A percentile compares a stretch with the other conserved stretches of the same genome.
phyloP scores from a whole-genome alignment of 495 filamentous ascomycete genomes.

The Schizothecium vesticola region DNA sequence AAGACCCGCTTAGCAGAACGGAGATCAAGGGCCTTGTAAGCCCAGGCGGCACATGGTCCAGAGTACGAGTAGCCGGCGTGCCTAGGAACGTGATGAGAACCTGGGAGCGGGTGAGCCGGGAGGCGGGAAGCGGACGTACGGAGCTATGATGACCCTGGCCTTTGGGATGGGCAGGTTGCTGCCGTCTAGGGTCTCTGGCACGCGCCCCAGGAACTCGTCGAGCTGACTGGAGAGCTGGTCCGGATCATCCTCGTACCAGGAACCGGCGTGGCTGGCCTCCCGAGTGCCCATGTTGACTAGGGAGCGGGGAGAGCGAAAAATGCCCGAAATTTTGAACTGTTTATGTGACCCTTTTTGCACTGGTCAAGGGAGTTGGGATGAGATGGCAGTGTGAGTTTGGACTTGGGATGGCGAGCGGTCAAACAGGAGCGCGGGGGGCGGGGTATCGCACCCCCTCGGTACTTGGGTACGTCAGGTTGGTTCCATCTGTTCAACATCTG shows the following conservation, averaged over 20 bases:
- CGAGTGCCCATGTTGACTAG: constrained; percentile 42
- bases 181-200: constrained; percentile 57
- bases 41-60: constrained; percentile 88
- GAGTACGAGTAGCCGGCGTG: constrained; percentile 97
- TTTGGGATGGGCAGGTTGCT: constrained; percentile 63
- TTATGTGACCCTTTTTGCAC: not conserved
- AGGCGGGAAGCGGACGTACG: constrained; percentile 55
- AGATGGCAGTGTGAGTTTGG: not conserved
- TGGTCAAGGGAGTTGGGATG: not conserved
- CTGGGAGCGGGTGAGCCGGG: not conserved
- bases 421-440: not conserved
- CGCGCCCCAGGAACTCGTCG: constrained; percentile 69
- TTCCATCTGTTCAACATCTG: not conserved
- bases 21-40: constrained; percentile 86
- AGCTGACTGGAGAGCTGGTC: constrained; percentile 62
- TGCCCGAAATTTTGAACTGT: not conserved
- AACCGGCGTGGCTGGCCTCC: constrained; percentile 55
- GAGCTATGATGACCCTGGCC: constrained; percentile 88
- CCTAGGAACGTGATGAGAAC: constrained; percentile 39
- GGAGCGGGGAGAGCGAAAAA: not conserved
- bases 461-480: not conserved
- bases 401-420: not conserved
- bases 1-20: constrained; percentile 81
- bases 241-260: constrained; percentile 71
- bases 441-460: not conserved